Evolutionary conservation across 257 asterid genomes (phyloP).

Genomic region (Salvia hispanica): DNA sequence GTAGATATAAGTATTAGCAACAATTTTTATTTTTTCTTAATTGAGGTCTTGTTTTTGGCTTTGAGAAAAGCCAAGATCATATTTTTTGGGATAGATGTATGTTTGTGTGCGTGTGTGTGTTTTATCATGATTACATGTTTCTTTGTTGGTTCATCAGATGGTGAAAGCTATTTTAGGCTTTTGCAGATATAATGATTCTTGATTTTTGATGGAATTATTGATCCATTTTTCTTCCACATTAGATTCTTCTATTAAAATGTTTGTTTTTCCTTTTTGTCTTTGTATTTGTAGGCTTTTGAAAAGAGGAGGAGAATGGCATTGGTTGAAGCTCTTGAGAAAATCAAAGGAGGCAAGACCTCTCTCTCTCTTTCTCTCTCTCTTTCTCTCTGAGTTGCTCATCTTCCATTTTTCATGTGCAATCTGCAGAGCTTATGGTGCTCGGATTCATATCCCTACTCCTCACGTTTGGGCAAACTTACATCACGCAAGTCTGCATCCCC

Average conservation of each 20-base stretch:
- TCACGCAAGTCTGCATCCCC: slow-evolving; percentile 68
- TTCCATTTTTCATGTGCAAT: background rate
- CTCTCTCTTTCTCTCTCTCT: slow-evolving; percentile 7
- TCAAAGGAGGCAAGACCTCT: slow-evolving; percentile 66
- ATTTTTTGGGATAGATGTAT: background rate
- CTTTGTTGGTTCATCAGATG: background rate
- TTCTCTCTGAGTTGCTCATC: background rate
- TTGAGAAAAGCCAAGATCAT: background rate
- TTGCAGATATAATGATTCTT: background rate
- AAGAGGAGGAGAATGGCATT: slow-evolving; percentile 60
- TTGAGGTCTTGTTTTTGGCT: background rate
- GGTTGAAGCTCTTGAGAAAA: slow-evolving; percentile 92
- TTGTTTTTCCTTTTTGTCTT: background rate
- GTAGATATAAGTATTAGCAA: too few relatives aligned
- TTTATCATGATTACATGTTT: slow-evolving; percentile 1
- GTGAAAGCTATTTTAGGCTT: background rate
- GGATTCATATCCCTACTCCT: slow-evolving; percentile 90
- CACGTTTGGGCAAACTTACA: slow-evolving; percentile 89
- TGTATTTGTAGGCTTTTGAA: slow-evolving; percentile 58
- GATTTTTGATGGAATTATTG: background rate
- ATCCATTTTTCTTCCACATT: background rate
- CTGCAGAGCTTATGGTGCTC: slow-evolving; percentile 92
- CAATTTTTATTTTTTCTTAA: too few relatives aligned
- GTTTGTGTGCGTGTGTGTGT: too few relatives aligned
- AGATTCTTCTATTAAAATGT: background rate